phyloP scores from a whole-genome alignment of 495 filamentous ascomycete genomes.

The Penicillium malachiteum region DNA sequence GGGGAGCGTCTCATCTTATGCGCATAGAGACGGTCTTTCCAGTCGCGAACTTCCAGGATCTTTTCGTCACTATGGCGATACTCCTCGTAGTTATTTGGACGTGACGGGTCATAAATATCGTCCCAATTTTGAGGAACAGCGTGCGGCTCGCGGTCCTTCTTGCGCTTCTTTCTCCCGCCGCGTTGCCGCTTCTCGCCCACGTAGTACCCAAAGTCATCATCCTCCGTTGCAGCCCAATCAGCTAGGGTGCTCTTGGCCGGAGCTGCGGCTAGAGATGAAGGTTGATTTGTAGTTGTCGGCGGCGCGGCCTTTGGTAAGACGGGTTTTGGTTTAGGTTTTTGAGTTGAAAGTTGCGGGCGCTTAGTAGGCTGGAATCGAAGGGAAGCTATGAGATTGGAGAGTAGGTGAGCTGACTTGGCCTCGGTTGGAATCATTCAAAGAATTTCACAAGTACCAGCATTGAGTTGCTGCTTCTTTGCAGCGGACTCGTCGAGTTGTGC shows the following conservation, averaged over 20 bases:
- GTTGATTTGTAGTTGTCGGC: slow-evolving; percentile 24
- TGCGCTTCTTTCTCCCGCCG: slow-evolving; percentile 83
- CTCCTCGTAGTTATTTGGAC: slow-evolving; percentile 83
- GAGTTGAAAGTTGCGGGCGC: slow-evolving; percentile 65
- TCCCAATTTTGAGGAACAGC: slow-evolving; percentile 78
- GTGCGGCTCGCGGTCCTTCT: slow-evolving; percentile 68
- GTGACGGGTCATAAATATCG: slow-evolving; percentile 83
- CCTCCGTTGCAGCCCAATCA: slow-evolving; percentile 80
- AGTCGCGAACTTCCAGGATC: slow-evolving; percentile 74
- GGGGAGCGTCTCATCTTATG: slow-evolving; percentile 58
- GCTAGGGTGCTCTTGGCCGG: slow-evolving; percentile 66
- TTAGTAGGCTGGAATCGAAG: slow-evolving; percentile 87
- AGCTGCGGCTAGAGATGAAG: slow-evolving; percentile 22
- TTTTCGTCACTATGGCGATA: slow-evolving; percentile 86
- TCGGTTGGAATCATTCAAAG: slow-evolving; percentile 17
- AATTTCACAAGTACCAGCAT: slow-evolving; percentile 62
- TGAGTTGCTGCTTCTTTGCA: slow-evolving; percentile 69
- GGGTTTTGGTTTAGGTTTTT: slow-evolving; percentile 68
- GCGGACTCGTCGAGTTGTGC: slow-evolving; percentile 53
- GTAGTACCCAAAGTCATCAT: slow-evolving; percentile 70
- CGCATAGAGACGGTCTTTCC: slow-evolving; percentile 82
- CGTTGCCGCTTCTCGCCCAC: slow-evolving; percentile 64
- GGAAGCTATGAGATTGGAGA: slow-evolving; percentile 53
- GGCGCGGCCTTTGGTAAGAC: slow-evolving; percentile 41
- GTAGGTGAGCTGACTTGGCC: slow-evolving; percentile 50